Conservation (phyloP, 331 rosid species). For the Dryas integrifolia region DNA sequence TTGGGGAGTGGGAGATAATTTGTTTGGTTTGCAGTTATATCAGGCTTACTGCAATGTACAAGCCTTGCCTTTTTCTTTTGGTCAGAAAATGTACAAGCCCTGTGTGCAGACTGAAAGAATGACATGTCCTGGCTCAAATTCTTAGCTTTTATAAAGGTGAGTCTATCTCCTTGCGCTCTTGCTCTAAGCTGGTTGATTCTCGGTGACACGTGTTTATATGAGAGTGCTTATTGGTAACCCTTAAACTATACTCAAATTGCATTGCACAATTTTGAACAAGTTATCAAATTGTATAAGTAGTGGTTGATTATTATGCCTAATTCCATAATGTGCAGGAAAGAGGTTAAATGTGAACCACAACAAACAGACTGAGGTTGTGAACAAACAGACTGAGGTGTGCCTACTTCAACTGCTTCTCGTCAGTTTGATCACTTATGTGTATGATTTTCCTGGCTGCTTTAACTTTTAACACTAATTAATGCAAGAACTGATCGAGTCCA, state of each 20-base stretch:
- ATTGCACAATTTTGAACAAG: background rate
- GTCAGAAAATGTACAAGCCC: too few species aligned
- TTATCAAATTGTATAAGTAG: background rate
- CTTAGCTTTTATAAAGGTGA: slow-evolving; percentile 48
- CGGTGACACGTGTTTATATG: slow-evolving; percentile 23
- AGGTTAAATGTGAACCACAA: too few species aligned
- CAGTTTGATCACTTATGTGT: background rate
- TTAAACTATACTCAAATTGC: background rate
- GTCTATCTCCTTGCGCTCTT: slow-evolving; percentile 20
- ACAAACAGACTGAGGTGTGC: too few species aligned
- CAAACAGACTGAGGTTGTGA: too few species aligned
- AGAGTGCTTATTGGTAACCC: background rate
- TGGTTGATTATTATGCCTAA: too few species aligned
- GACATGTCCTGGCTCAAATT: slow-evolving; percentile 28
- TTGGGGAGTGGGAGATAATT: slow-evolving; percentile 33
- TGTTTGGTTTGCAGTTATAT: slow-evolving; percentile 31
- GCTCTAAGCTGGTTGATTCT: slow-evolving; percentile 7
- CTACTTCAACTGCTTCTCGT: too few species aligned
- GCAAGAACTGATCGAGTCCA: background rate
- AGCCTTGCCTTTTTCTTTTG: slow-evolving; percentile 15
- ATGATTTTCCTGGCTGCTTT: background rate
- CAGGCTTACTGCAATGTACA: slow-evolving; percentile 24
- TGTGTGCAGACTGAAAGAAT: slow-evolving; percentile 22
- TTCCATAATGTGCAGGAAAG: background rate
- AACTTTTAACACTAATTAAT: background rate